phyloP scores from a whole-genome alignment of 495 filamentous ascomycete species.

The Penicillium robsamsonii region DNA sequence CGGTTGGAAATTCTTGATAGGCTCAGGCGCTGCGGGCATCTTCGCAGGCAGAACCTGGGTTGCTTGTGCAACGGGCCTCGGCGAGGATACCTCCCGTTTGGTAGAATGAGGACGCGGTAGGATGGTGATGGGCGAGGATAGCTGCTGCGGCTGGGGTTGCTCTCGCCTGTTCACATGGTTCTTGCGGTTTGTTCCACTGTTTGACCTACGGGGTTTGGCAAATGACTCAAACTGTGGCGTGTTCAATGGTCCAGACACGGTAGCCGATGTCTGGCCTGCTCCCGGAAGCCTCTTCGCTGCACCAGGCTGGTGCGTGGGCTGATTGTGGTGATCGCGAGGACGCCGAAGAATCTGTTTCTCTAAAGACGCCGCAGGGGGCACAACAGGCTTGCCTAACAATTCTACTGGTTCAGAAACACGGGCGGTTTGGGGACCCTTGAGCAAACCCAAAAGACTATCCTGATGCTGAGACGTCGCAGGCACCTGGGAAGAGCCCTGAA shows the following conservation, averaged over 20 bases:
- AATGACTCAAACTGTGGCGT: conserved; percentile 47
- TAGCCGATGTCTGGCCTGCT: conserved; percentile 37
- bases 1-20: conserved; percentile 54
- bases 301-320: conserved; percentile 14
- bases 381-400: conserved; percentile 32
- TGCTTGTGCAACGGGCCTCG: conserved; percentile 16
- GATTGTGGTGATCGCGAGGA: conserved; percentile 23
- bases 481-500: conserved; percentile 14
- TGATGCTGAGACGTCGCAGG: conserved; percentile 42
- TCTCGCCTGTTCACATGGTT: conserved; percentile 21
- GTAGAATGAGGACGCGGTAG: conserved; percentile 40
- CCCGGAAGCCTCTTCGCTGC: conserved; percentile 17
- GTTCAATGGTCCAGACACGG: conserved; percentile 51
- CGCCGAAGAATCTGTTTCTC: conserved; percentile 42
- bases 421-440: conserved; percentile 29
- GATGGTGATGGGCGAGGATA: conserved; percentile 46
- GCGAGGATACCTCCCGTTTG: conserved; percentile 31
- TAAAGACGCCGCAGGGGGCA: conserved; percentile 9
- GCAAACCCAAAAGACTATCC: conserved; percentile 37
- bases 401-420: conserved; percentile 33
- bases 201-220: conserved; percentile 25
- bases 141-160: conserved; percentile 19
- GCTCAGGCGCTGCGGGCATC: conserved; percentile 27
- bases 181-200: conserved; percentile 26
- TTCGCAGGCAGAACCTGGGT: conserved; percentile 20